phyloP scores from a whole-genome alignment of 1,139 yeast species.

The Yamadazyma buinensis region DNA sequence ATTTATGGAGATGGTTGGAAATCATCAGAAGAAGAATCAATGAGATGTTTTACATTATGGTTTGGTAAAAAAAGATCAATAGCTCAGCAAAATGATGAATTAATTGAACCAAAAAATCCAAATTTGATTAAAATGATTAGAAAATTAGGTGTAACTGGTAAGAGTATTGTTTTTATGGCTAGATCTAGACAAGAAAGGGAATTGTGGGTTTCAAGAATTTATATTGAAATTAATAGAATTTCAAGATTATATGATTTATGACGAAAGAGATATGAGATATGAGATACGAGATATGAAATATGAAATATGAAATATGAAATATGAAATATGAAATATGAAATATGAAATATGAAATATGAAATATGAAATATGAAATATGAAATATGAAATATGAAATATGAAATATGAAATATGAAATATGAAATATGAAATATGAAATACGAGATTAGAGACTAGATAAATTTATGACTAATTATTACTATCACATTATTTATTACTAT shows the following conservation, averaged over 20 bases:
- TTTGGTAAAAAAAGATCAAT: constrained; percentile 61
- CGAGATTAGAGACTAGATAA: too few relatives aligned
- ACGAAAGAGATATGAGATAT: too few relatives aligned
- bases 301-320: too few relatives aligned
- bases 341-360: too few relatives aligned
- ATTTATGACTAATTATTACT: too few relatives aligned
- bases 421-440: too few relatives aligned
- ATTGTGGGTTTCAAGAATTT: constrained; percentile 68
- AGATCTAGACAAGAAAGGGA: constrained; percentile 82
- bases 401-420: too few relatives aligned
- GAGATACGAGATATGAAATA: too few relatives aligned
- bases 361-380: too few relatives aligned
- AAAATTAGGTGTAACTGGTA: constrained; percentile 66
- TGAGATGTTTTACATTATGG: constrained; percentile 81
- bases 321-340: too few relatives aligned
- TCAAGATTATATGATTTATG: constrained; percentile 3
- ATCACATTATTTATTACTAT: too few relatives aligned
- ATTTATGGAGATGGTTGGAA: constrained; percentile 81
- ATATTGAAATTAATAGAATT: constrained; percentile 62
- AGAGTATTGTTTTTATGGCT: constrained; percentile 70
- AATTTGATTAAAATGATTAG: constrained; percentile 40
- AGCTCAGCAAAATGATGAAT: constrained; percentile 31
- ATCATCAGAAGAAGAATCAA: constrained; percentile 69
- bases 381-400: too few relatives aligned
- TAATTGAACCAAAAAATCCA: constrained; percentile 35